Percentiles rank a stretch among this genome's conserved stretches.
These are phyloP conservation scores for Fusarium pilosicola DNA, from an alignment of 2,329 filamentous ascomycete genomes.

Conservation along the genomic window DNA sequence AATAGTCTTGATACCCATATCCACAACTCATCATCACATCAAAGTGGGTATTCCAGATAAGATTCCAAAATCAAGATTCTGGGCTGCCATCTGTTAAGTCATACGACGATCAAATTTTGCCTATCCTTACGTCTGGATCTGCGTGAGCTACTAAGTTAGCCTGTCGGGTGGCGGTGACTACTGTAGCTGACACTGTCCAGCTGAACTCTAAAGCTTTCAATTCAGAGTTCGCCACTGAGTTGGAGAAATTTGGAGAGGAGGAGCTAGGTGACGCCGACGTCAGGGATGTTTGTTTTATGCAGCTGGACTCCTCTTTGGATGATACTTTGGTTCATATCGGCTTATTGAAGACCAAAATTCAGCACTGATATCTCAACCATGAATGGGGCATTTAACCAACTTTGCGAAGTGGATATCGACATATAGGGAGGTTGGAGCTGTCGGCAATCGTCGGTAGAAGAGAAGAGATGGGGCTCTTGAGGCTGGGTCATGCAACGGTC, in stretches of 20 bases:
- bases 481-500: neutral
- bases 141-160: neutral
- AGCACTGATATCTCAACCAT: neutral
- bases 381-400: neutral
- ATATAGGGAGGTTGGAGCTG: neutral
- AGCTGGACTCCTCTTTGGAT: neutral
- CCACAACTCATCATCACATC: neutral
- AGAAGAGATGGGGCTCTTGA: neutral
- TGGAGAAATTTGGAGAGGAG: neutral
- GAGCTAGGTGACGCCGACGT: neutral
- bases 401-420: neutral
- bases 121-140: neutral
- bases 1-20: neutral
- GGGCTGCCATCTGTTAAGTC: neutral
- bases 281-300: neutral
- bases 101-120: neutral
- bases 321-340: neutral
- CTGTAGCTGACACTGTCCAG: neutral
- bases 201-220: neutral
- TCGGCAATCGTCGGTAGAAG: neutral
- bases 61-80: neutral
- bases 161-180: neutral
- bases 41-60: neutral
- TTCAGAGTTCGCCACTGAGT: neutral
- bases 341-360: neutral